These are phyloP conservation scores for Cryptosporidium baileyi DNA, from an alignment of 169 alveolate species.

Conservation along the genomic window DNA sequence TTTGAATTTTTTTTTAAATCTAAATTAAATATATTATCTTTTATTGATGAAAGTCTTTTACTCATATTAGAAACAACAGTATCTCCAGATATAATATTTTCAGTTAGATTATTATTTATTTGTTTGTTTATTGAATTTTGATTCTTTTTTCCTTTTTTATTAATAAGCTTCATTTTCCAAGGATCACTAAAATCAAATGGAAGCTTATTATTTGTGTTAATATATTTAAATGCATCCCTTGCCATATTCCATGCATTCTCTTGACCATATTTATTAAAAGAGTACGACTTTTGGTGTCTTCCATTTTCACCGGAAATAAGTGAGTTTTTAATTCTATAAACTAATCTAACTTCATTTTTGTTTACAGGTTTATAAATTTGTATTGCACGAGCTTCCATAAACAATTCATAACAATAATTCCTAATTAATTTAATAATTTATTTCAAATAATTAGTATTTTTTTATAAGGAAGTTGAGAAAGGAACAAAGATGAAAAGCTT, in stretches of 20 bases:
- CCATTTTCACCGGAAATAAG: conserved; percentile 54
- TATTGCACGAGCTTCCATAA: conserved; percentile 71
- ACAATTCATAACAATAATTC: background rate
- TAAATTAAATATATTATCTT: background rate
- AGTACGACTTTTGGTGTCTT: conserved; percentile 68
- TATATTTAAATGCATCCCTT: conserved; percentile 49
- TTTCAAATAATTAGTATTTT: background rate
- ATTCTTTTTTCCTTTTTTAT: conserved; percentile 30
- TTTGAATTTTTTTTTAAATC: background rate
- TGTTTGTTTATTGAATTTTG: background rate
- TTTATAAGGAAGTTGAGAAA: background rate
- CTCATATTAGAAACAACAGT: no score
- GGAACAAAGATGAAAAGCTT: background rate
- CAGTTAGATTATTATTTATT: no score
- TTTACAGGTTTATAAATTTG: conserved; percentile 68
- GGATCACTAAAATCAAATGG: conserved; percentile 67
- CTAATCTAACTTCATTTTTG: conserved; percentile 64
- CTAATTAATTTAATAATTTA: background rate
- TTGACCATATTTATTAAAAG: conserved; percentile 56
- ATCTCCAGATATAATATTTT: no score
- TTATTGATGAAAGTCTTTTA: no score
- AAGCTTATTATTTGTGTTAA: conserved; percentile 19
- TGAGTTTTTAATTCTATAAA: conserved; percentile 57
- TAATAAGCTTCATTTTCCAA: conserved; percentile 43
- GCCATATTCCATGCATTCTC: conserved; percentile 69